Conservation (phyloP, 805 yeast species). For the Candida hispaniensis region DNA sequence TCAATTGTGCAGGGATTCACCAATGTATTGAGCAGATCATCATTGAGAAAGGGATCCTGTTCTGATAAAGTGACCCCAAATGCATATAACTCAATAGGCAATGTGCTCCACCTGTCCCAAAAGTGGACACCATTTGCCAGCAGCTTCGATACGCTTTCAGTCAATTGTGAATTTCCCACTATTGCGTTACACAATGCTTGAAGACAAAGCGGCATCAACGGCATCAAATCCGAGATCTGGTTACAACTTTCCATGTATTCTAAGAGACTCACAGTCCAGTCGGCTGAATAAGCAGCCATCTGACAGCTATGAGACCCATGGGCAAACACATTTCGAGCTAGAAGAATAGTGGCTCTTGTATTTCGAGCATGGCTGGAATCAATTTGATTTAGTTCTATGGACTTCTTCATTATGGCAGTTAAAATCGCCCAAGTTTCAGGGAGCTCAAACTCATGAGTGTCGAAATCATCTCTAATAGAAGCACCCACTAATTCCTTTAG, state of each 20-base stretch:
- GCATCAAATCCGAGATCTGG: neutral
- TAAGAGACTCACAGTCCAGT: neutral
- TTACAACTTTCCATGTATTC: slow-evolving; percentile 6
- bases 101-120: slow-evolving; percentile 1
- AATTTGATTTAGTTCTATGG: neutral
- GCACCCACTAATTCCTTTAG: too few relatives aligned
- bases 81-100: slow-evolving; percentile 2
- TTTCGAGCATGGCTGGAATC: slow-evolving; percentile 13
- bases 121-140: neutral
- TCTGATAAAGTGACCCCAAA: slow-evolving; percentile 11
- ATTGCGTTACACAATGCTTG: slow-evolving; percentile 14
- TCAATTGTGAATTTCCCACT: slow-evolving; percentile 1
- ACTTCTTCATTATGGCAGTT: slow-evolving; percentile 1
- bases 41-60: slow-evolving; percentile 2
- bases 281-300: slow-evolving; percentile 5
- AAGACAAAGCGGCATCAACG: slow-evolving; percentile 5
- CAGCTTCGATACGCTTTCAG: slow-evolving; percentile 1
- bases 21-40: slow-evolving; percentile 4
- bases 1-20: slow-evolving; percentile 6
- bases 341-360: slow-evolving; percentile 3
- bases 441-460: too few relatives aligned
- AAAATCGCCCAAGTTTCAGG: slow-evolving; percentile 4
- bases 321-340: slow-evolving; percentile 10
- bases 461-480: too few relatives aligned
- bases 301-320: slow-evolving; percentile 4